Base-by-base conservation (phyloP, 345 rosid genomes). In the Gynandropsis gynandra region DNA sequence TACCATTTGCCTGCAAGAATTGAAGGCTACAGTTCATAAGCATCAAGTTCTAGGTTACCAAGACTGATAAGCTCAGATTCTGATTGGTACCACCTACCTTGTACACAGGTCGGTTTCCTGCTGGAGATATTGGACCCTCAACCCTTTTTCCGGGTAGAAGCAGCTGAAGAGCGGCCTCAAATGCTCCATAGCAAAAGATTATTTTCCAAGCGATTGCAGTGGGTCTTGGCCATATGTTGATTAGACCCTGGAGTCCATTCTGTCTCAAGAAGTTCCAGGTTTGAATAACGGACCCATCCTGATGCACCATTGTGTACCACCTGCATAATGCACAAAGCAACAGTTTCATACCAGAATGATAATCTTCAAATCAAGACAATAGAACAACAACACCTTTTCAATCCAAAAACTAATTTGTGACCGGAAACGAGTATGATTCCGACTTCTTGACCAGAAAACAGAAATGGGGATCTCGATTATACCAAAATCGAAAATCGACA, bases 221-320 rank as follows among this genome's bases (percentile, higher is more conserved):
- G 0, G 98, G 95, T 70, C 62, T 76, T 20, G 98, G 98, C 90
- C 97, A 92, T 60, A 92, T 74, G 61, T 62, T 52, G 36, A 81
- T n/a, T 31, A 85, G 74, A 18, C 94, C 95, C 45, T 75, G 79
- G 56, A 83, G 47, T 21, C 97, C 95, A 58, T 75, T 62, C 51
- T 78, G 75, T 69, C 54, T 65, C 63, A 85, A 67, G 56, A 67
- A 85, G 51, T 73, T 54, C 63, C 55, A 72, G 5, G 95, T 79
- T 63, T 78, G 70, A 19, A 31, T 4, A 40, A 85, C 61, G 17
- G 98, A 85, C 35, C 97, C 98, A 64, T 88, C 90, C 31, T 90
- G 86, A 73, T 87, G 88, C 8, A 85, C 97, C 95, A 88, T 79
- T 0, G 97, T 79, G 53, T 85, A 87, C 98, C 98, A 92, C 78